Evolutionary conservation across 1,284 basidiomycete genomes (phyloP), one percentile per base, ranked within the genome.

Genomic region (Rhodotorula sp.): DNA sequence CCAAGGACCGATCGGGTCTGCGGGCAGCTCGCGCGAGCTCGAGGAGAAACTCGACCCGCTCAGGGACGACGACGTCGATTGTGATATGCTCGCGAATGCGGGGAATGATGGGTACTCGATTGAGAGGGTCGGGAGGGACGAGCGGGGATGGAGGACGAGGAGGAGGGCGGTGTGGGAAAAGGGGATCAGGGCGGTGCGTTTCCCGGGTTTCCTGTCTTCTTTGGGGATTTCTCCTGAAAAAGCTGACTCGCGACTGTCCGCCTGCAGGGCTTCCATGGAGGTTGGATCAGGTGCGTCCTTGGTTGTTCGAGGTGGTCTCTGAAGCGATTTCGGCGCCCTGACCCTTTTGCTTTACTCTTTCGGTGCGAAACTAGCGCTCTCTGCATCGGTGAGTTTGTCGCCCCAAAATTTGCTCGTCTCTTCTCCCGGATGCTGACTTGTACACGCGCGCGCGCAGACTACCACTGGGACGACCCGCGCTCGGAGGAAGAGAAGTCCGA

Each of bases 51-150:
- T 43, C 8, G 67, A 69, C 34, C 68, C 59, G 5, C 60, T 71
- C 10, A 45, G 16, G 14, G 72, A 71, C 62, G 59, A 69, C 55
- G 69, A 69, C 47, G 49, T 67, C 21, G 73, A 74, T 49, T 71
- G 69, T 26, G 73, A 74, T 55, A 59, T 60, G 65, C 62, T 74
- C 21, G 70, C 73, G 1, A 69, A 74, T 50, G 67, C 60, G 15
- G 23, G 45, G 2, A 64, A 74, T 56, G 62, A 69, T 16, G 73
- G 73, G 1, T 26, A 23, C 1, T 52, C 65, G 3, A n/a, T 67
- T 43, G 38, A 43, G 38, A 43, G 38, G 2, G 34, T 7, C 0
- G 21, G 26, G 4, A 64, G 47, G 31, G 64, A 34, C 26, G 58
- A 45, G 19, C 49, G 60, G 19, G 50, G 67, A 1, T 48, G 61